Percentiles rank a stretch among this genome's conserved stretches.
phyloP scores from a whole-genome alignment of 208 protist species.

The Acanthamoeba lenticulata region DNA sequence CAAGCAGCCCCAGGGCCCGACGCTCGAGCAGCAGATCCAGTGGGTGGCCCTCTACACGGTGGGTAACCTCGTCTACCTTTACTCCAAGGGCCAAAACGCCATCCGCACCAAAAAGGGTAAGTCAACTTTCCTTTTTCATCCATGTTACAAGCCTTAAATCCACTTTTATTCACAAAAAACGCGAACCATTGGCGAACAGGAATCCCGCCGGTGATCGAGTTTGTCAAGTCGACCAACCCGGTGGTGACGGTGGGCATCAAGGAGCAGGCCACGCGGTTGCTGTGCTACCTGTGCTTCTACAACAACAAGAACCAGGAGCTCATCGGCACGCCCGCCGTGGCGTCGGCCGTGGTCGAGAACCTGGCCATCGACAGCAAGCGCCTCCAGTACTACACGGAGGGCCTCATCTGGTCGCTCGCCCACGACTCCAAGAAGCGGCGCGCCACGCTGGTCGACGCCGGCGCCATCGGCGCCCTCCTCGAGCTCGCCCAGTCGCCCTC shows the following conservation, averaged over 20 bases:
- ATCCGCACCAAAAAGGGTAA: constrained; percentile 5
- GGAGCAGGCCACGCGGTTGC: constrained; percentile 5
- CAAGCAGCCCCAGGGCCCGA: constrained; percentile 1
- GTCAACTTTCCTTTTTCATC: background rate
- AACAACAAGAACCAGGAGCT: constrained; percentile 50
- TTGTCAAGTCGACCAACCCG: constrained; percentile 1
- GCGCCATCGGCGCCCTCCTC: constrained; percentile 27
- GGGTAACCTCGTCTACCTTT: constrained; percentile 4
- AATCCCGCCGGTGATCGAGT: background rate
- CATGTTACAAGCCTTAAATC: too few relatives aligned
- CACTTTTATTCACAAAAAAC: too few relatives aligned
- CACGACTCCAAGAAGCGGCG: constrained; percentile 23
- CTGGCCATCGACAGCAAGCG: constrained; percentile 32
- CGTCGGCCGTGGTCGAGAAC: constrained; percentile 25
- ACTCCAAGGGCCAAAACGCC: constrained; percentile 30
- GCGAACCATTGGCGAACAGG: too few relatives aligned
- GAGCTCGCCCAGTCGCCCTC: background rate
- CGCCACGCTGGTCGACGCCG: background rate
- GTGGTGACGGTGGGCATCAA: constrained; percentile 6
- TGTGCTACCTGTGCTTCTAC: constrained; percentile 43
- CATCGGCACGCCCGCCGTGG: constrained; percentile 1
- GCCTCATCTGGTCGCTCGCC: constrained; percentile 15
- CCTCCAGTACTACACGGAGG: constrained; percentile 17
- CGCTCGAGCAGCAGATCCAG: background rate
- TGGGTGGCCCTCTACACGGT: background rate